These are phyloP conservation scores for Fusarium sp. DNA, from an alignment of 2,329 filamentous ascomycete genomes.

Conservation along the genomic window DNA sequence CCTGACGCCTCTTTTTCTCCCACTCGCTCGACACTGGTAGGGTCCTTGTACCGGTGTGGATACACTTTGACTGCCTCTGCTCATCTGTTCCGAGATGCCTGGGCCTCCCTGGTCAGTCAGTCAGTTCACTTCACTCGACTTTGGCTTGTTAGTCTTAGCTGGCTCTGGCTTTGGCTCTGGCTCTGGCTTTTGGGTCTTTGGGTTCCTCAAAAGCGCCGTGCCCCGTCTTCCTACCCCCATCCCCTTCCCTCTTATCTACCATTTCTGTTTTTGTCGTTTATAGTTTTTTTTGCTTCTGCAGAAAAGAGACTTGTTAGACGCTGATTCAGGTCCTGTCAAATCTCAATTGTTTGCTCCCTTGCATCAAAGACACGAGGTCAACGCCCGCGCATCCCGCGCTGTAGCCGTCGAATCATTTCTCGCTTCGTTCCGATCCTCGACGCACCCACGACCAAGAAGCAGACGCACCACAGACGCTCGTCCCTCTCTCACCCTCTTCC, in stretches of 20 bases:
- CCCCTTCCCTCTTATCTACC: constrained; percentile 34
- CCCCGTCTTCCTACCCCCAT: constrained; percentile 37
- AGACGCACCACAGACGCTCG: constrained; percentile 37
- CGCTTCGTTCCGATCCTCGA: constrained; percentile 38
- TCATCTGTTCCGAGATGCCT: constrained; percentile 36
- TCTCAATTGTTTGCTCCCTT: constrained; percentile 32
- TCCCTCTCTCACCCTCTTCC: constrained; percentile 31
- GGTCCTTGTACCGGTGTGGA: constrained; percentile 27
- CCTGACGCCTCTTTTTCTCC: constrained; percentile 43
- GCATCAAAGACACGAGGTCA: constrained; percentile 29
- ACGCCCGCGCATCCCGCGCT: constrained; percentile 28
- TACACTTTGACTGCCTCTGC: constrained; percentile 25
- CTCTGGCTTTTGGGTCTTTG: constrained; percentile 3
- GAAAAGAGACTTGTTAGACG: constrained; percentile 12
- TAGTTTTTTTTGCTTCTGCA: constrained; percentile 18
- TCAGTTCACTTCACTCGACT: constrained; percentile 33
- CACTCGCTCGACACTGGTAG: constrained; percentile 22
- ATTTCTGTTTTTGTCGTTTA: constrained; percentile 19
- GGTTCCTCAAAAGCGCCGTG: constrained; percentile 40
- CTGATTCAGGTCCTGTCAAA: constrained; percentile 19
- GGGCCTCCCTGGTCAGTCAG: constrained; percentile 28
- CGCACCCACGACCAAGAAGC: constrained; percentile 12
- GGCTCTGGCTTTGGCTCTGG: not conserved
- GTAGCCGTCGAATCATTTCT: constrained; percentile 34
- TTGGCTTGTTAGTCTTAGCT: constrained; percentile 23